These are phyloP conservation scores for Pestalotiopsis sp. DNA, from an alignment of 2,329 filamentous ascomycete genomes.

Conservation along the genomic window DNA sequence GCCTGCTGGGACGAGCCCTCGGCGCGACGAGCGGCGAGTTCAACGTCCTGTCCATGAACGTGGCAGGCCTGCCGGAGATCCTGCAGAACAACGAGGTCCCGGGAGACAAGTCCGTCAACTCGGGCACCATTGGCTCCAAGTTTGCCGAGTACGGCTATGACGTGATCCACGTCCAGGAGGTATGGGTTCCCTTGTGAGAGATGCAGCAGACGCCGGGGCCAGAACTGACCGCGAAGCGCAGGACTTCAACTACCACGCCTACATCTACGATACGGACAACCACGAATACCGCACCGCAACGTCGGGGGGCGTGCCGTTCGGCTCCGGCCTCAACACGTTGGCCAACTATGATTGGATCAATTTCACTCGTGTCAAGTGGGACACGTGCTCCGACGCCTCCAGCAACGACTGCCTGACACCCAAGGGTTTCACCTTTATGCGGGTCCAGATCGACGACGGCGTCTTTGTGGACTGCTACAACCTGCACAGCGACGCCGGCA, in stretches of 20 bases:
- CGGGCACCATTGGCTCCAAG: conserved; percentile 55
- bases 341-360: conserved; percentile 60
- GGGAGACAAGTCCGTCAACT: conserved; percentile 63
- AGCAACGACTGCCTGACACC: conserved; percentile 66
- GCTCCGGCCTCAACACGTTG: conserved; percentile 66
- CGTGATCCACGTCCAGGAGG: conserved; percentile 67
- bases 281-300: conserved; percentile 65
- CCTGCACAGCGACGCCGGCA: conserved; percentile 67
- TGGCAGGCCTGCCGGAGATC: conserved; percentile 36
- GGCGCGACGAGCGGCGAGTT: conserved; percentile 28
- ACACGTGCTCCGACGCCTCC: conserved; percentile 56
- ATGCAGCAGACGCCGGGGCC: not conserved
- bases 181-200: conserved; percentile 22
- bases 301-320: conserved; percentile 65
- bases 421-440: conserved; percentile 72
- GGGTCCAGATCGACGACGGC: conserved; percentile 51
- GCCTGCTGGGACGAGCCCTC: conserved; percentile 2
- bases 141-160: conserved; percentile 61
- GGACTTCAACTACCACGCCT: conserved; percentile 70
- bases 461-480: conserved; percentile 68
- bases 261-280: conserved; percentile 61
- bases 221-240: conserved; percentile 18
- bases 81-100: conserved; percentile 63
- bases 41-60: conserved; percentile 32
- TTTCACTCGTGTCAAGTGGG: conserved; percentile 62